Conservation (phyloP, 495 filamentous ascomycete genomes). For the Symbiotaphrina buchneri region DNA sequence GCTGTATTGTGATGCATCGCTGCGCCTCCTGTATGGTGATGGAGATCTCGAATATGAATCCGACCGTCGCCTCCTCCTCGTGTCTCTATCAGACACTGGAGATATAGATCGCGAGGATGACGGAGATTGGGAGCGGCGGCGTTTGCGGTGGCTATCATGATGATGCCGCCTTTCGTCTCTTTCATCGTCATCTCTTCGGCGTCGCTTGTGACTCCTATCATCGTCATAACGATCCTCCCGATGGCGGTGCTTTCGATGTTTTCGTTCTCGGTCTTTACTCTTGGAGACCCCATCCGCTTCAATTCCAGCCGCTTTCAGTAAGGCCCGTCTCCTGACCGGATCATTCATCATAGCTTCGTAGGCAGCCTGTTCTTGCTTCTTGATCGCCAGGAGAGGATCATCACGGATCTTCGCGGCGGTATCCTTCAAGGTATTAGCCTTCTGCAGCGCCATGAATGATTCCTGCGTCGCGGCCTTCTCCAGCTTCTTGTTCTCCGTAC, state of each 20-base stretch:
- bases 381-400: slow-evolving; percentile 80
- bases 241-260: slow-evolving; percentile 27
- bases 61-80: no score
- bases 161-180: neutral
- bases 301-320: slow-evolving; percentile 35
- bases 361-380: slow-evolving; percentile 75
- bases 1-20: no score
- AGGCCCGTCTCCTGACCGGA: slow-evolving; percentile 41
- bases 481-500: slow-evolving; percentile 55
- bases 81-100: slow-evolving; percentile 8
- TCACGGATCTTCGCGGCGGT: slow-evolving; percentile 64
- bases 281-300: slow-evolving; percentile 13
- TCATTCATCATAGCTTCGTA: slow-evolving; percentile 82
- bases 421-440: slow-evolving; percentile 46
- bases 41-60: no score
- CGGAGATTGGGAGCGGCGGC: slow-evolving; percentile 8
- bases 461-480: slow-evolving; percentile 56
- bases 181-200: slow-evolving; percentile 7
- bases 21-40: no score
- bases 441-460: slow-evolving; percentile 32
- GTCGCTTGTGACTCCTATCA: slow-evolving; percentile 7
- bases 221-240: slow-evolving; percentile 24
- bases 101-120: slow-evolving; percentile 12
- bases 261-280: slow-evolving; percentile 18
- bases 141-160: slow-evolving; percentile 7